A percentile compares a stretch with the other conserved stretches of the same genome.
phyloP scores from a whole-genome alignment of 768 basidiomycete genomes.

The Mycena sanguinolenta region DNA sequence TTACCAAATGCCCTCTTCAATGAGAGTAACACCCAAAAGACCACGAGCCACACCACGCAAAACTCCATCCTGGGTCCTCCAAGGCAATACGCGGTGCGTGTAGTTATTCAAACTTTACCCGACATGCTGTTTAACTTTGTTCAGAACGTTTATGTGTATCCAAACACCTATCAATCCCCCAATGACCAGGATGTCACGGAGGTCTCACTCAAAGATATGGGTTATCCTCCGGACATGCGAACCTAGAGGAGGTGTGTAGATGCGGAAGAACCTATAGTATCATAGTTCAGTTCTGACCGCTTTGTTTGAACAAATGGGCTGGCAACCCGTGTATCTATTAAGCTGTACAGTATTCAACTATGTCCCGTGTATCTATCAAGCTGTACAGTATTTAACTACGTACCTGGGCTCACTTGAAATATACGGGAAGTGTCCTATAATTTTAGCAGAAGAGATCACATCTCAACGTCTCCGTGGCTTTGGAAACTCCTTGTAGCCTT shows the following conservation, averaged over 20 bases:
- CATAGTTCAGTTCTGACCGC: neutral
- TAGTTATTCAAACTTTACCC: neutral
- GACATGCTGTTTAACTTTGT: neutral
- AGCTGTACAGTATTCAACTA: no score
- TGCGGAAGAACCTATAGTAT: neutral
- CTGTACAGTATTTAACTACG: no score
- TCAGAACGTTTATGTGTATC: neutral
- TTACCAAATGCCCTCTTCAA: constrained; percentile 35
- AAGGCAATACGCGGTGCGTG: neutral
- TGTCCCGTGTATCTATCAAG: no score
- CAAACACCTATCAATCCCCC: neutral
- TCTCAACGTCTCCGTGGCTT: no score
- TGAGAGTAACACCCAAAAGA: constrained; percentile 5
- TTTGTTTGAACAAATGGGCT: neutral
- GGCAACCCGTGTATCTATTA: neutral
- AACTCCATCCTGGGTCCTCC: neutral
- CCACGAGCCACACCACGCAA: neutral
- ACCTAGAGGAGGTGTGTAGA: neutral
- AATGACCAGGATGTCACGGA: neutral
- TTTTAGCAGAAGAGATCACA: no score
- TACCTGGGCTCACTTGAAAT: neutral
- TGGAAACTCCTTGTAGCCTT: no score
- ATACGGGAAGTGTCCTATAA: no score
- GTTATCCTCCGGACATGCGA: neutral
- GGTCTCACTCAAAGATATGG: neutral